Conservation (phyloP, 1,284 basidiomycete genomes). For the Cryptococcus hybrid region DNA sequence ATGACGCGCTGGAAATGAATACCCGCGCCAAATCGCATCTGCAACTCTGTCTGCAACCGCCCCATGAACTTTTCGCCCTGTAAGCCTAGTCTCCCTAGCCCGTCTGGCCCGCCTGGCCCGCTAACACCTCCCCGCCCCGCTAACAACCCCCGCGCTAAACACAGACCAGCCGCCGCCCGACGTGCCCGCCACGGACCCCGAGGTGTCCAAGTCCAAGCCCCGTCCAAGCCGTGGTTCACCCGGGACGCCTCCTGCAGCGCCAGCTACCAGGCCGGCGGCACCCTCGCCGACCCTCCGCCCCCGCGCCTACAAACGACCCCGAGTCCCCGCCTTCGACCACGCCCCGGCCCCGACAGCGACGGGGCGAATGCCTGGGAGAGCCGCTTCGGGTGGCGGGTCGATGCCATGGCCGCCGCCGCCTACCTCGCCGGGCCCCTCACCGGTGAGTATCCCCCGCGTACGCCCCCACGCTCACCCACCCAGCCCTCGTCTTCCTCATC, state of each 20-base stretch:
- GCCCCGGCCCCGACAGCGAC: conserved; percentile 50
- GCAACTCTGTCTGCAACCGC: background rate
- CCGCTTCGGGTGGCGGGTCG: conserved; percentile 65
- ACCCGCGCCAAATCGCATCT: background rate
- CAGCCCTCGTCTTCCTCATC: conserved; percentile 68
- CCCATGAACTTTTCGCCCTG: conserved; percentile 27
- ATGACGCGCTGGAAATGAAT: background rate
- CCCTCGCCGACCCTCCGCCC: conserved; percentile 36
- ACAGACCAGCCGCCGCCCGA: conserved; percentile 50
- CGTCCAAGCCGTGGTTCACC: conserved; percentile 44
- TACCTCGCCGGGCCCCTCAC: conserved; percentile 72
- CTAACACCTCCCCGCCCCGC: background rate
- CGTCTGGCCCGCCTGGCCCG: background rate
- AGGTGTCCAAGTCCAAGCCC: conserved; percentile 32
- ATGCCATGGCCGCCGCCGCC: conserved; percentile 64
- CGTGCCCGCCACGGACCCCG: conserved; percentile 35
- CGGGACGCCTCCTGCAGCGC: conserved; percentile 52
- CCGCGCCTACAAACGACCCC: conserved; percentile 44
- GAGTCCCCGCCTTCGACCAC: conserved; percentile 47
- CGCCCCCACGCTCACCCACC: no score
- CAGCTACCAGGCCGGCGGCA: conserved; percentile 65
- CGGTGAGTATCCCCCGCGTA: conserved; percentile 54
- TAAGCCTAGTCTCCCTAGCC: background rate
- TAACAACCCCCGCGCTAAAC: conserved; percentile 1
- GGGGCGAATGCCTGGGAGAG: conserved; percentile 69